phyloP scores from a whole-genome alignment of 2,329 filamentous ascomycete genomes.

The Colletotrichum sp. region DNA sequence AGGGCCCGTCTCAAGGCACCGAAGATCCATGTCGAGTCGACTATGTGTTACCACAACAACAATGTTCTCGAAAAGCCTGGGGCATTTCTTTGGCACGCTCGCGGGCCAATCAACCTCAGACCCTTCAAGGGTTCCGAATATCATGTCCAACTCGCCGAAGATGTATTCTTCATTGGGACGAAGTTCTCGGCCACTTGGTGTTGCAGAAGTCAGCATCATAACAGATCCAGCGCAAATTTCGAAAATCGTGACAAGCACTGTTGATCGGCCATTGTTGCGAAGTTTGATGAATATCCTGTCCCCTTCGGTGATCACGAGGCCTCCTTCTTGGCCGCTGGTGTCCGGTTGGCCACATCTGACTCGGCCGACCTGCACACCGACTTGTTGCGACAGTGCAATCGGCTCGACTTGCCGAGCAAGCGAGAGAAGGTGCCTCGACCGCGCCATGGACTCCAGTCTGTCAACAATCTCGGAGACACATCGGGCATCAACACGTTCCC shows the following conservation, averaged over 20 bases:
- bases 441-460: background rate
- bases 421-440: background rate
- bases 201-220: background rate
- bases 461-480: background rate
- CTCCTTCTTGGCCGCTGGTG: background rate
- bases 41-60: background rate
- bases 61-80: background rate
- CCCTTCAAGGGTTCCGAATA: background rate
- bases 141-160: background rate
- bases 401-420: background rate
- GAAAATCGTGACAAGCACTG: rapidly evolving
- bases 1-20: background rate
- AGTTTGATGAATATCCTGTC: background rate
- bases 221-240: background rate
- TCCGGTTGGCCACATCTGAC: background rate
- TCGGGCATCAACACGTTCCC: background rate
- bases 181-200: background rate
- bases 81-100: rapidly evolving
- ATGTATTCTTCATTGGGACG: background rate
- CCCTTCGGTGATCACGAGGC: background rate
- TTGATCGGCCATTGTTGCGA: rapidly evolving
- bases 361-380: background rate
- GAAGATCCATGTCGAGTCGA: background rate
- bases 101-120: background rate
- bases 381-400: background rate